Conservation (phyloP, 2,329 filamentous ascomycete species). For the Hypoxylon sp. region DNA sequence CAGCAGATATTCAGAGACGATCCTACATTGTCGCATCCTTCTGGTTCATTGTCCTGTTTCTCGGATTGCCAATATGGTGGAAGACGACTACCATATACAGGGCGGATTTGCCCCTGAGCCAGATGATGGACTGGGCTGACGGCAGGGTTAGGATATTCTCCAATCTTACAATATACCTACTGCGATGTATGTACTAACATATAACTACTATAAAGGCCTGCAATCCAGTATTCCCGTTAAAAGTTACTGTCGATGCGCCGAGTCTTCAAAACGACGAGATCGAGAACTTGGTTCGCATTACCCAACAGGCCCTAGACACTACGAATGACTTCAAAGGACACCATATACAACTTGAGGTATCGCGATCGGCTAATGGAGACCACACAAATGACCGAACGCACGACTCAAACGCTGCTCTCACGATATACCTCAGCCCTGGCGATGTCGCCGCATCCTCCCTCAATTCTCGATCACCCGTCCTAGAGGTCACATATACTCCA, state of each 20-base stretch:
- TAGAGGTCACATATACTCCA: slow-evolving; percentile 83
- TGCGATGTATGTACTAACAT: slow-evolving; percentile 13
- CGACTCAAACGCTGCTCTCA: slow-evolving; percentile 72
- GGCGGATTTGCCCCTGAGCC: slow-evolving; percentile 83
- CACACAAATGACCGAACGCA: slow-evolving; percentile 46
- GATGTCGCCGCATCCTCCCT: slow-evolving; percentile 73
- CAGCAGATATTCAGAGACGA: slow-evolving; percentile 77
- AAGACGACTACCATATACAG: slow-evolving; percentile 93
- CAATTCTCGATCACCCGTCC: slow-evolving; percentile 76
- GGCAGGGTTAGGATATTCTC: slow-evolving; percentile 74
- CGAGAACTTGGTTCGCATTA: slow-evolving; percentile 81
- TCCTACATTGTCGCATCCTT: slow-evolving; percentile 86
- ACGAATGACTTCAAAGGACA: slow-evolving; percentile 89
- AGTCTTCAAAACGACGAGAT: slow-evolving; percentile 76
- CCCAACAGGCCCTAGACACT: slow-evolving; percentile 88
- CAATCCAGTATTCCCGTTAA: slow-evolving; percentile 87
- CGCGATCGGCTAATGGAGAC: slow-evolving; percentile 56
- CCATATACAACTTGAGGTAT: slow-evolving; percentile 80
- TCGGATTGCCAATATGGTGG: slow-evolving; percentile 97
- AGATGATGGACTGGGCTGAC: slow-evolving; percentile 93
- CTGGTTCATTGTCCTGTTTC: slow-evolving; percentile 85
- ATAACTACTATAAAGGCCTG: slow-evolving; percentile 75
- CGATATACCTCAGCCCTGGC: slow-evolving; percentile 78
- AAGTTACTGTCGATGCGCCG: slow-evolving; percentile 82
- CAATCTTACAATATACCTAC: not conserved